Evolutionary conservation across 2,329 filamentous ascomycete species (phyloP).

Genomic region (Colletotrichum chlorophyti): DNA sequence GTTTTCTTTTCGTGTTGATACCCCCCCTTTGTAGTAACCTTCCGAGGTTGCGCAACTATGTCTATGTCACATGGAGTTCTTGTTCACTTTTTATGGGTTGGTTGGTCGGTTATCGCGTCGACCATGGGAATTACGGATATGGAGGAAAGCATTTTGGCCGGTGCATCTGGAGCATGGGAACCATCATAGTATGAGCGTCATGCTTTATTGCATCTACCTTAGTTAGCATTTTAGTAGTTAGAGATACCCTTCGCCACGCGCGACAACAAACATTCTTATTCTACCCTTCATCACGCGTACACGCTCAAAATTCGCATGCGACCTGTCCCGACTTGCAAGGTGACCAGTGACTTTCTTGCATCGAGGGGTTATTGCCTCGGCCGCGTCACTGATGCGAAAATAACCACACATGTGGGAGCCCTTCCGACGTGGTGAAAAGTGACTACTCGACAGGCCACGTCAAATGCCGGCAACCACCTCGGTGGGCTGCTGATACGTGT

Average conservation of each 20-base stretch:
- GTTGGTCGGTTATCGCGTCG: slow-evolving; percentile 17
- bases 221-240: slow-evolving; percentile 22
- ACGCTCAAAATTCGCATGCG: not conserved
- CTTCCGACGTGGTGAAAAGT: no score
- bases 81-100: not conserved
- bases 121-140: slow-evolving; percentile 4
- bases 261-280: slow-evolving; percentile 25
- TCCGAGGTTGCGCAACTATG: slow-evolving; percentile 9
- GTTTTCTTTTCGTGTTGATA: slow-evolving; percentile 22
- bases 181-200: slow-evolving; percentile 11
- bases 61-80: slow-evolving; percentile 22
- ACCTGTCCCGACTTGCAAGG: not conserved
- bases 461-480: no score
- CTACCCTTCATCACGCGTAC: not conserved
- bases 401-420: no score
- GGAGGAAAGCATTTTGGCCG: slow-evolving; percentile 11
- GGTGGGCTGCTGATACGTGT: no score
- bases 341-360: not conserved
- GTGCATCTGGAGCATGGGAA: slow-evolving; percentile 19
- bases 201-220: slow-evolving; percentile 6
- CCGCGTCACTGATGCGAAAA: no score
- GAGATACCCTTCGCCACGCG: slow-evolving; percentile 29
- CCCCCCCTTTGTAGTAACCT: slow-evolving; percentile 17
- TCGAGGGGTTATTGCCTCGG: no score
- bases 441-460: no score